Percentiles rank a stretch among this genome's conserved stretches.
Conservation (phyloP, 2,329 filamentous ascomycete species). For the Macrophomina pseudophaseolina region DNA sequence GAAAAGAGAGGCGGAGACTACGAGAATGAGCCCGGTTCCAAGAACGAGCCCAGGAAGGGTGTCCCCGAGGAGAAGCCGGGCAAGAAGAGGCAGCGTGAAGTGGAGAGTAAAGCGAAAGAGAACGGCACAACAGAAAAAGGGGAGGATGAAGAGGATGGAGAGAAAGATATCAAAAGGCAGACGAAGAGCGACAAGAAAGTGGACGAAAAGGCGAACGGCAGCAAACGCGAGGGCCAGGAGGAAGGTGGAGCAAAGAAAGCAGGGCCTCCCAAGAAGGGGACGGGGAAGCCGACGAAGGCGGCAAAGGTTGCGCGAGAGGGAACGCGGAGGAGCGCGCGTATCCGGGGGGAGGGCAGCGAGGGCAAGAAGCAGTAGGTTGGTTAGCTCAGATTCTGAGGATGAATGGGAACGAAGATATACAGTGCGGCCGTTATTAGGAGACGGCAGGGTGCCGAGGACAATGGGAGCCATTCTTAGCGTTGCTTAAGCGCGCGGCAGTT, state of each 20-base stretch:
- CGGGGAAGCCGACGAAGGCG: slow-evolving; percentile 4
- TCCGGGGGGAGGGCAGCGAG: slow-evolving; percentile 1
- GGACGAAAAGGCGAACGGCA: slow-evolving; percentile 3
- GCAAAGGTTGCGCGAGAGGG: slow-evolving; percentile 27
- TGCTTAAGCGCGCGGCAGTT: not conserved
- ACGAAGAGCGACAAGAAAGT: slow-evolving; percentile 39
- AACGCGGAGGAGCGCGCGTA: slow-evolving; percentile 32
- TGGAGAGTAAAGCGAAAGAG: slow-evolving; percentile 27
- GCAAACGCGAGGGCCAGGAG: slow-evolving; percentile 10
- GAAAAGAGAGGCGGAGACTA: slow-evolving; percentile 48
- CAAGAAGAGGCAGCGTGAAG: slow-evolving; percentile 32
- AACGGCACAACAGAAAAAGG: slow-evolving; percentile 30
- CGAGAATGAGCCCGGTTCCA: slow-evolving; percentile 48
- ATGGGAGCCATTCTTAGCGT: not conserved
- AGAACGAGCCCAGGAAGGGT: slow-evolving; percentile 52
- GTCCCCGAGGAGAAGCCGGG: slow-evolving; percentile 44
- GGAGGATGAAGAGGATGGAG: slow-evolving; percentile 24
- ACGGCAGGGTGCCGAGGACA: not conserved
- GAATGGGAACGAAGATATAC: no score
- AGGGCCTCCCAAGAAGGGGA: slow-evolving; percentile 9
- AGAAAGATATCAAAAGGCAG: slow-evolving; percentile 23
- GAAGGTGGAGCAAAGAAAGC: slow-evolving; percentile 1
- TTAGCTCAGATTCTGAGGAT: not conserved
- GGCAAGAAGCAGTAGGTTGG: not conserved
- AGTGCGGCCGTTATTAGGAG: no score